Conservation (phyloP, 805 yeast species). For the Lachancea sp. region DNA sequence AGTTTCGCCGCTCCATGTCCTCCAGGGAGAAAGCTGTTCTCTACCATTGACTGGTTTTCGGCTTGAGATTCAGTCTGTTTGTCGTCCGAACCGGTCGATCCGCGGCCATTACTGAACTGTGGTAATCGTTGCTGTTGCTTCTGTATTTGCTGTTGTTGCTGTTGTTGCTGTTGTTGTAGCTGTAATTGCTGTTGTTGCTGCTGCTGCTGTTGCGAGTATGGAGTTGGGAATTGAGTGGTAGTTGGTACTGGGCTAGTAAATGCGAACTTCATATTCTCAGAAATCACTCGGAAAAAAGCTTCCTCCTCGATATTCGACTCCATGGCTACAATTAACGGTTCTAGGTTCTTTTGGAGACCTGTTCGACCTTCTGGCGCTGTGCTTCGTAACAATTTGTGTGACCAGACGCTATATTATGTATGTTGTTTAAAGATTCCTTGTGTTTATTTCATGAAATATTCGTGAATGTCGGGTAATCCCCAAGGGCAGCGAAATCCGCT, state of each 20-base stretch:
- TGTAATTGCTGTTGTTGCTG: constrained; percentile 2
- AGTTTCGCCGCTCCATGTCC: constrained; percentile 17
- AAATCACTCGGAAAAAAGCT: constrained; percentile 25
- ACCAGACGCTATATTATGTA: too few relatives aligned
- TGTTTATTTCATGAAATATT: neutral
- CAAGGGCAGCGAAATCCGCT: too few relatives aligned
- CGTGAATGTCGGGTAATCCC: neutral
- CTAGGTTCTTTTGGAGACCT: neutral
- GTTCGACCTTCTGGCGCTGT: too few relatives aligned
- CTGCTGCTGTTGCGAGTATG: constrained; percentile 26
- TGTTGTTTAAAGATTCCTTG: neutral
- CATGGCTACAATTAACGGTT: neutral
- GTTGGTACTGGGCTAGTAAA: constrained; percentile 30
- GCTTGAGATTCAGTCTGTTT: neutral
- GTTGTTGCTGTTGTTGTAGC: constrained; percentile 8
- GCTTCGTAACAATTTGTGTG: too few relatives aligned
- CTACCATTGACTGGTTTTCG: constrained; percentile 8
- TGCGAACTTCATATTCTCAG: constrained; percentile 27
- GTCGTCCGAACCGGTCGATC: neutral
- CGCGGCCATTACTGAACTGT: neutral
- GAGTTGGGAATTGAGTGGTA: constrained; percentile 32
- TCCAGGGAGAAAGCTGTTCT: constrained; percentile 2
- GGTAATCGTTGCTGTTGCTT: neutral
- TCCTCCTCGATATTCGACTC: constrained; percentile 19
- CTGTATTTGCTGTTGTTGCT: constrained; percentile 10